phyloP scores from a whole-genome alignment of 768 basidiomycete species.

The Hygrophorus russula region DNA sequence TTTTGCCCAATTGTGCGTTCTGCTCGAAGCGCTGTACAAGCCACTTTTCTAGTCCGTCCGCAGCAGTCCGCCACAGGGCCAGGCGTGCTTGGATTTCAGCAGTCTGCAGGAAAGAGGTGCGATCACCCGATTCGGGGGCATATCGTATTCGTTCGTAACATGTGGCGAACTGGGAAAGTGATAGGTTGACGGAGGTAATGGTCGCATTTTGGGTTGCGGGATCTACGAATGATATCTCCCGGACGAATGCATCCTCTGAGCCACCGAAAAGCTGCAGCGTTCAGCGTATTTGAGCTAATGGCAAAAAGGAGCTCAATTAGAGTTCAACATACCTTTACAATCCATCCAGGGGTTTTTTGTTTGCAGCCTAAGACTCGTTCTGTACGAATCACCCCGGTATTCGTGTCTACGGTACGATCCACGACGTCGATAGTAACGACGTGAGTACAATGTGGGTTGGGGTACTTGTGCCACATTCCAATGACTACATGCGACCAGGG shows the following conservation, averaged over 20 bases:
- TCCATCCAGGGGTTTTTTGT: conserved; percentile 87
- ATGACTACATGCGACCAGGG: conserved; percentile 86
- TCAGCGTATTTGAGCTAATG: conserved; percentile 3
- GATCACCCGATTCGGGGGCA: conserved; percentile 47
- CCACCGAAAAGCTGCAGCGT: conserved; percentile 80
- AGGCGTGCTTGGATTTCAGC: conserved; percentile 83
- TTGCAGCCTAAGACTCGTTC: conserved; percentile 87
- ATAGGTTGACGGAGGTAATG: conserved; percentile 88
- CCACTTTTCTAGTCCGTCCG: conserved; percentile 78
- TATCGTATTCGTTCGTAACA: conserved; percentile 89
- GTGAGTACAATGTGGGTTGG: conserved; percentile 85
- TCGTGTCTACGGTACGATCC: conserved; percentile 72
- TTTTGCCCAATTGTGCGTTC: conserved; percentile 83
- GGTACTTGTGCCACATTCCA: conserved; percentile 94
- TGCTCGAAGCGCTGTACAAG: conserved; percentile 83
- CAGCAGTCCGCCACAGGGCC: conserved; percentile 70
- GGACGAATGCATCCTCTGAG: conserved; percentile 88
- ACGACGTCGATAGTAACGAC: conserved; percentile 82
- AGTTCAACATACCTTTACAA: conserved; percentile 63
- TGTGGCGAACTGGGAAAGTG: conserved; percentile 87
- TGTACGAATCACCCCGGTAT: conserved; percentile 82
- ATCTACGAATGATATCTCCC: conserved; percentile 90
- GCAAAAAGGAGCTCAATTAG: neutral
- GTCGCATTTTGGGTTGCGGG: conserved; percentile 71
- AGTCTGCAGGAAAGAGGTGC: conserved; percentile 78